Conservation (phyloP, 129 eudicot species). For the Centaurea solstitialis region DNA sequence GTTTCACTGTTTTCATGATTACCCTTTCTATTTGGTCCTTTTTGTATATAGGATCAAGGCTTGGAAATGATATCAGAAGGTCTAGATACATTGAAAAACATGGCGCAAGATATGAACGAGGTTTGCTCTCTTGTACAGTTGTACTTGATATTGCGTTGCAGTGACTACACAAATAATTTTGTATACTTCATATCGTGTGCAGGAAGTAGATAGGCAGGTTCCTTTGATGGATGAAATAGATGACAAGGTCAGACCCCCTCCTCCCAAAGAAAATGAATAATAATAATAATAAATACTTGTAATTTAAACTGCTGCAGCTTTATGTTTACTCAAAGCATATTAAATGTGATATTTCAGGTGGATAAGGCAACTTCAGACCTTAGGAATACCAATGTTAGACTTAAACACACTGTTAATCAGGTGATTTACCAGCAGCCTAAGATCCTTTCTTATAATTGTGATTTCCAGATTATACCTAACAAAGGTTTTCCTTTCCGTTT, state of each 20-base stretch:
- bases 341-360: conserved; percentile 54
- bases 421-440: conserved; percentile 34
- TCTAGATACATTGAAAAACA: conserved; percentile 63
- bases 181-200: conserved; percentile 21
- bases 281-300: neutral
- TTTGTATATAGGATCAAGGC: conserved; percentile 57
- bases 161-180: neutral
- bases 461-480: neutral
- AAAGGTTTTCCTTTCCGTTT: neutral
- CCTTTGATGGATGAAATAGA: conserved; percentile 99
- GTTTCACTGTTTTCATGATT: neutral
- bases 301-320: neutral
- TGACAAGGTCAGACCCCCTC: conserved; percentile 58
- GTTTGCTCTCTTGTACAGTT: conserved; percentile 47
- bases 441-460: neutral
- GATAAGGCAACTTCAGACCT: conserved; percentile 93
- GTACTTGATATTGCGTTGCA: conserved; percentile 15
- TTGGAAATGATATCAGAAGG: conserved; percentile 72
- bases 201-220: conserved; percentile 91
- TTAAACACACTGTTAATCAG: conserved; percentile 89
- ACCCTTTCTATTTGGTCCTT: neutral
- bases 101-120: conserved; percentile 94
- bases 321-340: neutral
- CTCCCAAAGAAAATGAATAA: neutral
- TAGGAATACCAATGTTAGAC: conserved; percentile 87